Percentiles rank a stretch among this genome's conserved stretches.
Conservation (phyloP, 2,329 filamentous ascomycete species). For the Dendrostoma leiphaemia region DNA sequence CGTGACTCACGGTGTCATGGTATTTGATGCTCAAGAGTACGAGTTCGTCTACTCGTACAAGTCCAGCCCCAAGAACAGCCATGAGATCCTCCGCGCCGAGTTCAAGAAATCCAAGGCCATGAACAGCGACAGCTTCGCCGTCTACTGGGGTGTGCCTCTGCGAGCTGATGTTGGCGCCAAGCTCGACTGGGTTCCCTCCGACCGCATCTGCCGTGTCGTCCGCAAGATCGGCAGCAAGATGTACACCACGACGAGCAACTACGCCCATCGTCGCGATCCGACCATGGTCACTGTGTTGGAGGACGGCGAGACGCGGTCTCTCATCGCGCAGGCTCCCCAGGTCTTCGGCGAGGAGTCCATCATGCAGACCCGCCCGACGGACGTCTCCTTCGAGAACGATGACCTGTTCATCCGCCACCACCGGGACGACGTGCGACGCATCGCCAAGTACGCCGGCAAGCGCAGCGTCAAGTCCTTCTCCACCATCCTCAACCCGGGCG, state of each 20-base stretch:
- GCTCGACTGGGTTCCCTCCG: conserved; percentile 33
- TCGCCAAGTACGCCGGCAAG: conserved; percentile 23
- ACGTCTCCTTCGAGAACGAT: conserved; percentile 32
- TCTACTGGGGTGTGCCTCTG: conserved; percentile 34
- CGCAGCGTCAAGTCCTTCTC: conserved; percentile 20
- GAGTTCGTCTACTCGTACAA: conserved; percentile 36
- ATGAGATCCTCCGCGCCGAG: conserved; percentile 33
- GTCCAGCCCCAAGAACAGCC: conserved; percentile 28
- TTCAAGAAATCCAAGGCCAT: conserved; percentile 21
- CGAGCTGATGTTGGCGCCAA: conserved; percentile 26
- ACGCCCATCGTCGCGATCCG: conserved; percentile 36
- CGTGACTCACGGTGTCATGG: conserved; percentile 29
- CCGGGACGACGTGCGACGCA: conserved; percentile 25
- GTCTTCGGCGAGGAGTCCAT: conserved; percentile 29
- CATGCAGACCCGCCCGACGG: conserved; percentile 27
- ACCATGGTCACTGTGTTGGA: conserved; percentile 30
- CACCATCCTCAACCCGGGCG: conserved; percentile 25
- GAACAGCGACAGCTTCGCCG: conserved; percentile 27
- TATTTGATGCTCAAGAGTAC: conserved; percentile 27
- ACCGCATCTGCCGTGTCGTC: conserved; percentile 34
- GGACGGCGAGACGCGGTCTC: conserved; percentile 22
- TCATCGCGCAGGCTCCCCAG: conserved; percentile 24
- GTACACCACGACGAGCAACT: conserved; percentile 31
- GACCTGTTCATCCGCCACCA: conserved; percentile 34
- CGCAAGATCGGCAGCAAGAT: conserved; percentile 24